Base-by-base conservation (phyloP, 257 asterid species). In the Cordia subcordata region DNA sequence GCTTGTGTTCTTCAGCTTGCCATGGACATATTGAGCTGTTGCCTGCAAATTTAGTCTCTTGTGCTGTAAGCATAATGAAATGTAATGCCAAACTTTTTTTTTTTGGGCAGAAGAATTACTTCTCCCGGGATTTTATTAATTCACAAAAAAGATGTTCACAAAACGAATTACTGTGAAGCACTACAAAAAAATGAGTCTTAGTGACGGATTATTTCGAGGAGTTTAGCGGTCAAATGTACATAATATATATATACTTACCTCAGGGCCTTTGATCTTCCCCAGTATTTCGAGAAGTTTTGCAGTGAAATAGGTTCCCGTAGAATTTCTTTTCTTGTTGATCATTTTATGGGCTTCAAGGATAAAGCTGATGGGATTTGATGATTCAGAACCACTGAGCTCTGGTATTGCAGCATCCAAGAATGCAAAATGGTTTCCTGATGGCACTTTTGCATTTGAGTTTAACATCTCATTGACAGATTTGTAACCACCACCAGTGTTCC, bases 1-100 rank as follows among this genome's bases (percentile, higher is more conserved):
- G 81, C 87, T 86, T 8, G 95, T 67, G 61, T 86, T 84, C 77
- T 81, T 84, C 49, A 81, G 39, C 1, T 84, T 81, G 55, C 79
- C 67, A 55, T 83, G 84, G 11, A 86, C 70, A 60, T 79, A 83
- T 58, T 62, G 42, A 1, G 87, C 81, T 3, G 89, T 74, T 19
- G 62, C 79, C 94, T 85, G 73, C 0, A 10, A 8, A 52, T 18
- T n/a, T n/a, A n/a, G n/a, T n/a, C n/a, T n/a, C n/a, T n/a, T n/a
- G n/a, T n/a, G n/a, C n/a, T n/a, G n/a, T n/a, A n/a, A n/a, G n/a
- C n/a, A n/a, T n/a, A n/a, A n/a, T n/a, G n/a, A n/a, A n/a, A n/a
- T n/a, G n/a, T n/a, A n/a, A n/a, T n/a, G n/a, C n/a, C n/a, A n/a
- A n/a, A n/a, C n/a, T n/a, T n/a, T n/a, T n/a, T n/a, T n/a, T n/a